Evolutionary conservation across 2,329 filamentous ascomycete genomes (phyloP), one percentile per base, ranked within the genome.

Genomic region (Trichoderma asperellum): DNA sequence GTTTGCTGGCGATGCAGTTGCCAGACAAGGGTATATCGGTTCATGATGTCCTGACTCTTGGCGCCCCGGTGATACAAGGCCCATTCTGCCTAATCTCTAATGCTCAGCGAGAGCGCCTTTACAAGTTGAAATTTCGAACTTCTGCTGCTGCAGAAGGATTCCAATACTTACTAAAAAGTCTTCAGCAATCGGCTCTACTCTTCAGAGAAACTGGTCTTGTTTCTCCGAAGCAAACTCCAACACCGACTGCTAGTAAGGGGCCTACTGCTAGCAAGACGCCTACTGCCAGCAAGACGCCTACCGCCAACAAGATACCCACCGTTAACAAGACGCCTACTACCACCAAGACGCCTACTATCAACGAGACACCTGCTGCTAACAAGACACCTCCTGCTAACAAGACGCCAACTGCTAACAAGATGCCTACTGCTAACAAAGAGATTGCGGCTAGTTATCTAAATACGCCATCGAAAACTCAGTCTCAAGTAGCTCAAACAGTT

Each of bases 1-100:
- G 71, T 2, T 68, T 70, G 4, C 68, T 78, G 4, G 60, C 71
- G 1, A 55, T 79, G 29, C 67, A 68, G 1, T 69, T 57, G 3
- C 40, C 69, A 4, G 59, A 43, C 5, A 69, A 75, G 56, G 60
- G 70, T 0, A n/a, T 70, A 4, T 61, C 66, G 12, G 24, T 68
- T 5, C 71, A 76, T 16, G 49, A 73, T 35, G 72, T 76, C 5
- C 58, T 76, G 1, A 70, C 75, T 4, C 64, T 79, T 0, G 68
- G 74, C 0, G 18, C 60, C 0, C 73, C 73, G 0, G n/a, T 66
- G 6, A 62, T 75, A 4, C 69, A 74, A 7, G 75, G 70, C 1
- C 53, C 72, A 7, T 73, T 70, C 47, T 79, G 78, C 55, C 58
- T 52, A 0, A 27, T 79, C 21, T 58, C 27, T 10, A 59, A 58